These are phyloP conservation scores for Xerocomellus chrysenteron DNA, from an alignment of 768 basidiomycete species.

Conservation along the genomic window DNA sequence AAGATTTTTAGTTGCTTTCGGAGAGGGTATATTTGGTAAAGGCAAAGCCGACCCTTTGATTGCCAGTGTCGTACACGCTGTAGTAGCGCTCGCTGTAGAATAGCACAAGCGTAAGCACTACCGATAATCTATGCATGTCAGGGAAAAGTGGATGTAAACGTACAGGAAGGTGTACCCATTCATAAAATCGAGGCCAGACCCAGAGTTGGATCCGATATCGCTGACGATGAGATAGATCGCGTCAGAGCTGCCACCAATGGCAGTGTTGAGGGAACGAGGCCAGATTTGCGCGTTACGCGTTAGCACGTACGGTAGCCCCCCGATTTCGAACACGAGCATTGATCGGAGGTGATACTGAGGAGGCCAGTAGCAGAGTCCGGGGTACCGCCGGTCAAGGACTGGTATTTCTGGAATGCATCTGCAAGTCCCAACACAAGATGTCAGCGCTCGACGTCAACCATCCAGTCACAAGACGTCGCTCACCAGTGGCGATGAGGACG, in stretches of 20 bases:
- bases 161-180: slow-evolving; percentile 19
- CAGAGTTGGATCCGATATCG: slow-evolving; percentile 14
- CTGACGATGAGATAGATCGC: slow-evolving; percentile 30
- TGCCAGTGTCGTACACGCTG: neutral
- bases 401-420: slow-evolving; percentile 28
- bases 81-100: neutral
- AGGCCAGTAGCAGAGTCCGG: slow-evolving; percentile 29
- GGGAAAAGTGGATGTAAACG: neutral
- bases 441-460: neutral
- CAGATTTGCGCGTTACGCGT: slow-evolving; percentile 32
- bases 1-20: neutral
- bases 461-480: neutral
- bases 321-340: slow-evolving; percentile 31
- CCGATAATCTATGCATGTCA: neutral
- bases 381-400: slow-evolving; percentile 23
- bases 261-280: slow-evolving; percentile 30
- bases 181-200: slow-evolving; percentile 19
- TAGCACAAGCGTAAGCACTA: neutral
- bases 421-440: too few relatives aligned
- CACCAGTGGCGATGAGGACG: slow-evolving; percentile 23
- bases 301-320: slow-evolving; percentile 10
- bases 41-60: neutral
- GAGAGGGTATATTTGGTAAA: neutral
- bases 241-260: slow-evolving; percentile 21
- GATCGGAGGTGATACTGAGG: slow-evolving; percentile 22